Percentiles rank a stretch among this genome's conserved stretches.
These are phyloP conservation scores for Dovyalis caffra DNA, from an alignment of 345 rosid species.

Conservation along the genomic window DNA sequence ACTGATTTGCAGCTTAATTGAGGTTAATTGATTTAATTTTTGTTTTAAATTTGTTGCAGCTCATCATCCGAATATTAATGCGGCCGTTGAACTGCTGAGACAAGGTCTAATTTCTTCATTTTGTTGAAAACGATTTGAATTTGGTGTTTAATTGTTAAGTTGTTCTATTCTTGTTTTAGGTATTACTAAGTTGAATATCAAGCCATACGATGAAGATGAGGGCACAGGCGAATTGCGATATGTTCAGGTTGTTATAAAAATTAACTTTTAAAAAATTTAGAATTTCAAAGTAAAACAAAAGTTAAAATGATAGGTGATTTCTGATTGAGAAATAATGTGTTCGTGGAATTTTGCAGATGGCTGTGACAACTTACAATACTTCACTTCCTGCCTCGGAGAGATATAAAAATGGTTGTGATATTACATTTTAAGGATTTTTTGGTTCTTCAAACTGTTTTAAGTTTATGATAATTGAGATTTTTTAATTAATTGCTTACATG, in stretches of 20 bases:
- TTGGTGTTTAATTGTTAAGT: background rate
- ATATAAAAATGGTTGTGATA: slow-evolving; percentile 64
- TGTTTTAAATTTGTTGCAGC: slow-evolving; percentile 47
- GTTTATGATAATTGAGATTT: background rate
- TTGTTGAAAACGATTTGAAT: background rate
- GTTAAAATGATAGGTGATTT: background rate
- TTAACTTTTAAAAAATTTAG: too few relatives aligned
- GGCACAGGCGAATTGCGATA: slow-evolving; percentile 86
- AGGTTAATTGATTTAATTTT: background rate
- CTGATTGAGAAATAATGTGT: slow-evolving; percentile 23
- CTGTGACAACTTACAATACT: slow-evolving; percentile 80
- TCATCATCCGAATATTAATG: slow-evolving; percentile 89
- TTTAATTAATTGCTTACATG: slow-evolving; percentile 8
- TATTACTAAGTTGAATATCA: slow-evolving; percentile 56
- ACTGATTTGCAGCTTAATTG: background rate
- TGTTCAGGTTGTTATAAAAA: slow-evolving; percentile 60
- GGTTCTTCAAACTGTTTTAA: slow-evolving; percentile 11
- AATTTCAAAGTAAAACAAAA: too few relatives aligned
- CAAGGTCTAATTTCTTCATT: slow-evolving; percentile 41
- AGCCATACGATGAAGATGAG: slow-evolving; percentile 79
- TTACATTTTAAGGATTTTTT: background rate
- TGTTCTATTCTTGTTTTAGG: slow-evolving; percentile 37
- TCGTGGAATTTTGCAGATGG: slow-evolving; percentile 55
- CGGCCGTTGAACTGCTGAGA: slow-evolving; percentile 74
- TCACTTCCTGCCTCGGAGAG: slow-evolving; percentile 73